Conservation (phyloP, 73 alveolate genomes). For the Symbiodinium natans region DNA sequence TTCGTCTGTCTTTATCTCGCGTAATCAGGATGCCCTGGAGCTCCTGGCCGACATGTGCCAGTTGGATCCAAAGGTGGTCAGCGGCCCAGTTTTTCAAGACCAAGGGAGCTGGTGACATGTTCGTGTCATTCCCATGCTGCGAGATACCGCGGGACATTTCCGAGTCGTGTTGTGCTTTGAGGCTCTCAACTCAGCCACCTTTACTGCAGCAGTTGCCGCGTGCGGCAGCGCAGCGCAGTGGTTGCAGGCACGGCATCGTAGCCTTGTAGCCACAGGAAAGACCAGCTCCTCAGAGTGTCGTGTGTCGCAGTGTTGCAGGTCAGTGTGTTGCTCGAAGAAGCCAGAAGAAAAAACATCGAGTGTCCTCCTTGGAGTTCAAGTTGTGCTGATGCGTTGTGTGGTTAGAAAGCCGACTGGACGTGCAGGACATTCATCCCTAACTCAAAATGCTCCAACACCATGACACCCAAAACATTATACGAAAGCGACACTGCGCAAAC, state of each 20-base stretch:
- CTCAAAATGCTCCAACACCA: too few relatives aligned
- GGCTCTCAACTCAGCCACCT: slow-evolving; percentile 40
- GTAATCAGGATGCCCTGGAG: slow-evolving; percentile 13
- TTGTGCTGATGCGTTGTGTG: neutral
- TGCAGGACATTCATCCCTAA: neutral
- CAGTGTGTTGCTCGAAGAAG: slow-evolving; percentile 21
- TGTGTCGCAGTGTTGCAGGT: neutral
- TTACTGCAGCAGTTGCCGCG: slow-evolving; percentile 32
- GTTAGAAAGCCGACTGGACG: too few relatives aligned
- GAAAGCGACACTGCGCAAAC: neutral
- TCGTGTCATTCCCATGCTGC: neutral
- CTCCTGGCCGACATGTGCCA: slow-evolving; percentile 27
- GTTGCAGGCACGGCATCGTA: neutral
- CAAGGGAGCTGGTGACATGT: neutral
- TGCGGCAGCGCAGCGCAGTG: slow-evolving; percentile 51
- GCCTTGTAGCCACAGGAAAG: neutral
- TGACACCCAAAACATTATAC: neutral
- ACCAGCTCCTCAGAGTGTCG: neutral
- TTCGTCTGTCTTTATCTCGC: too few relatives aligned
- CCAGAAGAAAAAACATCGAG: neutral
- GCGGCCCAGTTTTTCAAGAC: neutral
- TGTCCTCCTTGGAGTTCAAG: neutral
- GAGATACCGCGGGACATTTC: neutral
- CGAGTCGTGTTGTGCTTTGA: neutral
- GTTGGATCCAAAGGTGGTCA: slow-evolving; percentile 9